Percentiles rank a stretch among this genome's conserved stretches.
Conservation (phyloP, 2,329 filamentous ascomycete genomes). For the Thielaviopsis populi region DNA sequence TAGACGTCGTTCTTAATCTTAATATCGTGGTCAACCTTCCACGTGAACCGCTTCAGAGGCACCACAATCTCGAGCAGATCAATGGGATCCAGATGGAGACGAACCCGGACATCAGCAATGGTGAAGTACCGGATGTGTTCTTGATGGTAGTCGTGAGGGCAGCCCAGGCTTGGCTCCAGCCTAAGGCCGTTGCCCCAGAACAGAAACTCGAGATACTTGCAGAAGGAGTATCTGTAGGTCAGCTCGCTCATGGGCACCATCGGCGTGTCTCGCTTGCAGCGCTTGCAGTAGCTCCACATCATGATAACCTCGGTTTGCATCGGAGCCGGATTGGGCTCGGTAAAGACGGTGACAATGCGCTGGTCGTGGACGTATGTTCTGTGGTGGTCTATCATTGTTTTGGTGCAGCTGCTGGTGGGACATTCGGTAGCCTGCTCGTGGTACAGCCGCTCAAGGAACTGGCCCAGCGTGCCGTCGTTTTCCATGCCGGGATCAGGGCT, state of each 20-base stretch:
- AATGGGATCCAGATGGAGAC: slow-evolving; percentile 85
- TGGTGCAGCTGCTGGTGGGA: slow-evolving; percentile 69
- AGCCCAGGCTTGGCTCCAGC: slow-evolving; percentile 53
- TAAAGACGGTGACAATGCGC: slow-evolving; percentile 79
- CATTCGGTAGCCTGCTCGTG: slow-evolving; percentile 62
- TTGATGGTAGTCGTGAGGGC: slow-evolving; percentile 80
- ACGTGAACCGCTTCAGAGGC: slow-evolving; percentile 76
- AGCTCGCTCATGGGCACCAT: slow-evolving; percentile 82
- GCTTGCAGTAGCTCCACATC: slow-evolving; percentile 96
- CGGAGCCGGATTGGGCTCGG: slow-evolving; percentile 44
- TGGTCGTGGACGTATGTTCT: slow-evolving; percentile 94
- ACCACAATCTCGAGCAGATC: slow-evolving; percentile 90
- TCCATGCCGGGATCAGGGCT: slow-evolving; percentile 56
- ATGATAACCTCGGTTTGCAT: slow-evolving; percentile 48
- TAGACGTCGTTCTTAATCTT: slow-evolving; percentile 88
- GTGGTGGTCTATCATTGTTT: slow-evolving; percentile 82
- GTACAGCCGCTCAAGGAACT: slow-evolving; percentile 87
- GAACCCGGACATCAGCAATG: slow-evolving; percentile 67
- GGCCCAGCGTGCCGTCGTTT: slow-evolving; percentile 82
- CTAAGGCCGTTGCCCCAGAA: slow-evolving; percentile 85
- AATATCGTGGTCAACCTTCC: slow-evolving; percentile 94
- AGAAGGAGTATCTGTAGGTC: slow-evolving; percentile 97
- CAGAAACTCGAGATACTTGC: slow-evolving; percentile 92
- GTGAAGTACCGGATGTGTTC: slow-evolving; percentile 92
- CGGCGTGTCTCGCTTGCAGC: slow-evolving; percentile 80